Evolutionary conservation across 306 rosid genomes (phyloP), one percentile per base, ranked within the genome.

Genomic region (Lathyrus aphaca): DNA sequence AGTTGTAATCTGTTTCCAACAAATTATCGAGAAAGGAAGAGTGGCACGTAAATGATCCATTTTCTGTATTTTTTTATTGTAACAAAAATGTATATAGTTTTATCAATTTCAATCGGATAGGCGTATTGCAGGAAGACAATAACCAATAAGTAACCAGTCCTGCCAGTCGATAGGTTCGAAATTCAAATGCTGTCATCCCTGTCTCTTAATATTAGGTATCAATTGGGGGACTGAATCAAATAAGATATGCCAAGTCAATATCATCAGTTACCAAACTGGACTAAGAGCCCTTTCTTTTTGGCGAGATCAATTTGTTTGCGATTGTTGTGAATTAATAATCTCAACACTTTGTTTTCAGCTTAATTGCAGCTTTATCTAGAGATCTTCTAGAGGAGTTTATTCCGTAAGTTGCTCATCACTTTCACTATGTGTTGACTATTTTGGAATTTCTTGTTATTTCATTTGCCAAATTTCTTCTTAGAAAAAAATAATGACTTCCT

Each of bases 361-460:
- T 90, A 77, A 80, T 90, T 57, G 90, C 96, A 4, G 96, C 86
- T 76, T 63, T 93, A 74, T 82, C 96, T 30, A 80, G 97, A 83
- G 98, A 93, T 82, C 79, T 90, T 35, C 79, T 88, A 6, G 90
- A 86, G 72, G 97, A 90, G 40, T 93, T 86, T 82, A 63, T 88
- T 64, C 96, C 85, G 98, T 93, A 81, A 86, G 98, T 90, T 74
- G 55, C 72, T 71, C 59, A 29, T 70, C 66, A 37, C 67, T 62
- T 77, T 44, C 54, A 73, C 71, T 70, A 56, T 63, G 67, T 66
- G 62, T 37, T 18, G 10, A 27, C 25, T 17, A 49, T 43, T 38
- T 65, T 23, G n/a, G 25, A 7, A 15, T 50, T 76, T 21, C 27
- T 11, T 15, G 54, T 65, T 17, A 23, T 67, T 51, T 68, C 62